Percentiles rank a stretch among this genome's conserved stretches.
These are phyloP conservation scores for Suhomyces sp. DNA, from an alignment of 805 yeast genomes.

Conservation along the genomic window DNA sequence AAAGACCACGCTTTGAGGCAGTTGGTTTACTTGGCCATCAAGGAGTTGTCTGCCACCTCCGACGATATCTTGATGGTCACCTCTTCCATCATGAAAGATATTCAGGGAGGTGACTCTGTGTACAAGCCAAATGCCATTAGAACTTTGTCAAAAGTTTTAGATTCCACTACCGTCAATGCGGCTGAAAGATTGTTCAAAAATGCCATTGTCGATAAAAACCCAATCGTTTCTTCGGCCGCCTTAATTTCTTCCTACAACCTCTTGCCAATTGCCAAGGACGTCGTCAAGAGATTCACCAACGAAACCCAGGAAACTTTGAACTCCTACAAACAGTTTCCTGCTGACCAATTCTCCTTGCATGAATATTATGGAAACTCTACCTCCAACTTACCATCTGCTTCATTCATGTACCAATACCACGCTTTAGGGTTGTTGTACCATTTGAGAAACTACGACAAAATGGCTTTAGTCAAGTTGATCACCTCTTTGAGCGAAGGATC, in stretches of 20 bases:
- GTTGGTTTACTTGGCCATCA: slow-evolving; percentile 88
- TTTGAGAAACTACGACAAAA: slow-evolving; percentile 84
- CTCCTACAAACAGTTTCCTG: slow-evolving; percentile 54
- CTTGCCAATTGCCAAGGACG: slow-evolving; percentile 84
- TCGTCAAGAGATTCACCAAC: slow-evolving; percentile 89
- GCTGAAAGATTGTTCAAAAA: slow-evolving; percentile 91
- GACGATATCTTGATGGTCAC: slow-evolving; percentile 97
- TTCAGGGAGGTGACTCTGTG: slow-evolving; percentile 80
- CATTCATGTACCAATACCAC: slow-evolving; percentile 89
- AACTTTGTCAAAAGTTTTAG: slow-evolving; percentile 85
- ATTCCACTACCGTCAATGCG: slow-evolving; percentile 85
- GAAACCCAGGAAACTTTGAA: slow-evolving; percentile 90
- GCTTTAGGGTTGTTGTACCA: slow-evolving; percentile 89
- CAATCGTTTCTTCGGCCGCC: slow-evolving; percentile 90
- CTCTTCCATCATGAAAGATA: slow-evolving; percentile 96
- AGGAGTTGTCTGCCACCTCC: slow-evolving; percentile 80
- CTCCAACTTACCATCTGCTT: slow-evolving; percentile 57
- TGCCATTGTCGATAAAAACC: slow-evolving; percentile 88
- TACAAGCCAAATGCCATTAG: slow-evolving; percentile 95
- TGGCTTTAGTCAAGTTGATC: slow-evolving; percentile 89
- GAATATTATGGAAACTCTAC: slow-evolving; percentile 55
- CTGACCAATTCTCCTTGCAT: slow-evolving; percentile 49
- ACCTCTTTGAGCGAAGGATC: slow-evolving; percentile 66
- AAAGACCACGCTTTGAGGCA: slow-evolving; percentile 85
- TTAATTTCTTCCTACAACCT: slow-evolving; percentile 86